phyloP scores from a whole-genome alignment of 345 rosid species.

The Isatis tinctoria region DNA sequence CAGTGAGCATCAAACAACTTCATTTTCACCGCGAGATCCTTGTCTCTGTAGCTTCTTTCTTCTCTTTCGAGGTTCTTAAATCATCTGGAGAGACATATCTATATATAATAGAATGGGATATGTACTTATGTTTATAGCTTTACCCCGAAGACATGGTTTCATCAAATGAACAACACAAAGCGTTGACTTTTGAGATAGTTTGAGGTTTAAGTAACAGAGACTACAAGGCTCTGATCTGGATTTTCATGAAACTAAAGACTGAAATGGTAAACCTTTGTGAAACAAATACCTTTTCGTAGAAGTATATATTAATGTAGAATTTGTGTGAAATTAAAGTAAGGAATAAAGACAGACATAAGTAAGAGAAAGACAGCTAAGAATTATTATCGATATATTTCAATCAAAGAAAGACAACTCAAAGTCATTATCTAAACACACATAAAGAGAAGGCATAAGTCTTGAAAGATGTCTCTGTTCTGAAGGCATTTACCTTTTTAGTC shows the following conservation, averaged over 20 bases:
- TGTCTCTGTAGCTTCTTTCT: background rate
- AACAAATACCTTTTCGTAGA: background rate
- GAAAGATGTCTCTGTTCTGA: background rate
- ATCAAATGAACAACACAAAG: constrained; percentile 11
- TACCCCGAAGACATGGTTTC: constrained; percentile 13
- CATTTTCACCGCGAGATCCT: constrained; percentile 22
- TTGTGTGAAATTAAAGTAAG: background rate
- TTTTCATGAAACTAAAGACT: constrained; percentile 1
- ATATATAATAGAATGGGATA: background rate
- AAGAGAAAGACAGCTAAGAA: background rate
- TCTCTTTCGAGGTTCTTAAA: background rate
- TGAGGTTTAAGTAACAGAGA: constrained; percentile 2
- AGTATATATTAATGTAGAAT: background rate
- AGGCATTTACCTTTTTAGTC: background rate
- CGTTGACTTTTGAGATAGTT: constrained; percentile 20
- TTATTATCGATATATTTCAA: background rate
- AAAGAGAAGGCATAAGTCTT: background rate
- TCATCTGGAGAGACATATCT: background rate
- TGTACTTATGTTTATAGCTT: background rate
- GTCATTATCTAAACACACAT: background rate
- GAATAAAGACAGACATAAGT: background rate
- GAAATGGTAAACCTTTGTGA: background rate
- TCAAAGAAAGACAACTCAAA: background rate
- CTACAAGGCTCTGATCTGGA: constrained; percentile 19
- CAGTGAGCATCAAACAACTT: constrained; percentile 88